These are phyloP conservation scores for Drechslerella dactyloides DNA, from an alignment of 2,329 filamentous ascomycete genomes.

Conservation along the genomic window DNA sequence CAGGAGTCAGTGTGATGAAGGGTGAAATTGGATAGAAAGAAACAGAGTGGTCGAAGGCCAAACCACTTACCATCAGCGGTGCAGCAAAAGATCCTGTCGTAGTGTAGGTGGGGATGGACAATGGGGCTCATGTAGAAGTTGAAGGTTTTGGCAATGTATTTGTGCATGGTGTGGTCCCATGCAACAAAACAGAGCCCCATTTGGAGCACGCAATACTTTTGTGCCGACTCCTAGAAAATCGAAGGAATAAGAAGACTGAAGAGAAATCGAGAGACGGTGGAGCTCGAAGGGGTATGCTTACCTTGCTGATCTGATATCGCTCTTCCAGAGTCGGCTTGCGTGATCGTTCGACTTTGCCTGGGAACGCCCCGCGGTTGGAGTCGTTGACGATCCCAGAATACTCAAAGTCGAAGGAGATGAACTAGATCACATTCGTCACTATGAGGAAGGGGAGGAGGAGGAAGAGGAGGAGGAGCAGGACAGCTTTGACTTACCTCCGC, in stretches of 20 bases:
- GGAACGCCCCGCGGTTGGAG: constrained; percentile 17
- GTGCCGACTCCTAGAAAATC: constrained; percentile 47
- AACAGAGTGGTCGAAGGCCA: not conserved
- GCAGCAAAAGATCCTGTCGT: constrained; percentile 19
- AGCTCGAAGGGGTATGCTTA: constrained; percentile 3
- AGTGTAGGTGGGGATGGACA: constrained; percentile 19
- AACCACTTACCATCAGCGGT: constrained; percentile 35
- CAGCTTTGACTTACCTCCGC: constrained; percentile 23
- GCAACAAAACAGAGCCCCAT: constrained; percentile 53
- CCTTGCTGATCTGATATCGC: constrained; percentile 51
- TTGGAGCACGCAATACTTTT: constrained; percentile 53
- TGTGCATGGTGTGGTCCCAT: constrained; percentile 27
- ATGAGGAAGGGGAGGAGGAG: not conserved
- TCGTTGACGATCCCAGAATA: constrained; percentile 52
- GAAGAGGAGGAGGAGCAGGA: not conserved
- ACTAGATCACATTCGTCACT: constrained; percentile 14
- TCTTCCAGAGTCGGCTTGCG: constrained; percentile 52
- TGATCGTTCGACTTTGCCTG: constrained; percentile 34
- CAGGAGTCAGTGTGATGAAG: not conserved
- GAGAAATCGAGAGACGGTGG: not conserved
- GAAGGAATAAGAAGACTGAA: not conserved
- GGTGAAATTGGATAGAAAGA: not conserved
- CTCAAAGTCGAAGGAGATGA: constrained; percentile 54
- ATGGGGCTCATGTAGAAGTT: constrained; percentile 52
- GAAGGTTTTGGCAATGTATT: constrained; percentile 51